phyloP scores from a whole-genome alignment of 768 basidiomycete genomes.

The Filobasidium wieringae region DNA sequence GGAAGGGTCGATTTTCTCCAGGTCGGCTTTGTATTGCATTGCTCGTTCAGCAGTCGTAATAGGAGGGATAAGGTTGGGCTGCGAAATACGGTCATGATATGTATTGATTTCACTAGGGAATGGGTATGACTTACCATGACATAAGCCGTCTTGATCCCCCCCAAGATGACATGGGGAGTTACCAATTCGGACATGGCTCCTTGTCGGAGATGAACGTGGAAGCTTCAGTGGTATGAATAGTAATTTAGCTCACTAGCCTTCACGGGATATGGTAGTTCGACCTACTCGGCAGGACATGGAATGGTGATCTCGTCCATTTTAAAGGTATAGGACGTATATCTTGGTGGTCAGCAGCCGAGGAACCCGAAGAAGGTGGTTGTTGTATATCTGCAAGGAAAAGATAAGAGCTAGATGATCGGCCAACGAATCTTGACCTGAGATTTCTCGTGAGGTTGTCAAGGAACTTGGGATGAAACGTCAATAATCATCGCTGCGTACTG shows the following conservation, averaged over 20 bases:
- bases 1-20: slow-evolving; percentile 61
- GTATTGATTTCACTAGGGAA: too few species aligned
- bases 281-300: slow-evolving; percentile 35
- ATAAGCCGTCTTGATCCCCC: slow-evolving; percentile 84
- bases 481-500: too few species aligned
- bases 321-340: too few species aligned
- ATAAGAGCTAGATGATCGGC: too few species aligned
- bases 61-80: slow-evolving; percentile 90
- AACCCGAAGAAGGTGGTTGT: too few species aligned
- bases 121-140: slow-evolving; percentile 93
- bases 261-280: neutral
- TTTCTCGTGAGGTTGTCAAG: too few species aligned
- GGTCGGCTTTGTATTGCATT: slow-evolving; percentile 60
- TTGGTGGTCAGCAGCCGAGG: too few species aligned
- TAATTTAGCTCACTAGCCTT: neutral
- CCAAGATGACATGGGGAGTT: slow-evolving; percentile 74
- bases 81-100: neutral
- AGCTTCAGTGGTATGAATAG: slow-evolving; percentile 38
- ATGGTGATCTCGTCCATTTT: slow-evolving; percentile 23
- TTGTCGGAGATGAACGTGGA: slow-evolving; percentile 94
- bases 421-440: too few species aligned
- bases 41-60: slow-evolving; percentile 71
- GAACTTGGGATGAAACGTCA: too few species aligned
- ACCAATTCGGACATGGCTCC: slow-evolving; percentile 70
- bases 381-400: too few species aligned